phyloP scores from a whole-genome alignment of 768 basidiomycete genomes.

The Cystobasidium onofrii region DNA sequence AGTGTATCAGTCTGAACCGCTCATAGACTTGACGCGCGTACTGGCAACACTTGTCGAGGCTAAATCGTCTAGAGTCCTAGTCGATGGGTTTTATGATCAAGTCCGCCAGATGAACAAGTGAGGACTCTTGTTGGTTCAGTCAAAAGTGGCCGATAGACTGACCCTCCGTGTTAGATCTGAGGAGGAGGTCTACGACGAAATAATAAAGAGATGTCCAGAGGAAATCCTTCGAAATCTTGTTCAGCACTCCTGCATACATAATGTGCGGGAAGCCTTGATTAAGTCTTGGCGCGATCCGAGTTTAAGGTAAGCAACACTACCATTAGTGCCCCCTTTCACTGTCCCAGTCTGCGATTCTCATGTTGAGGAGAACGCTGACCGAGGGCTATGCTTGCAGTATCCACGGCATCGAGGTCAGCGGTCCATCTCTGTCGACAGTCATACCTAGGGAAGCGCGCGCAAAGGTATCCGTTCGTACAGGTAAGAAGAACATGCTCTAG shows the following conservation, averaged over 20 bases:
- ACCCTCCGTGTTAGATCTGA: not conserved
- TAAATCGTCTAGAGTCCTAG: slow-evolving; percentile 52
- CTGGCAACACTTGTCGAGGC: slow-evolving; percentile 61
- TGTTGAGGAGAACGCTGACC: too few species aligned
- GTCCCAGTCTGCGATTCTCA: too few species aligned
- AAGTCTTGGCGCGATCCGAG: slow-evolving; percentile 24
- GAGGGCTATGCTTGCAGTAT: slow-evolving; percentile 6
- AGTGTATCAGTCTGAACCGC: slow-evolving; percentile 57
- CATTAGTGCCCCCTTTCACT: too few species aligned
- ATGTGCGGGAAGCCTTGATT: not conserved
- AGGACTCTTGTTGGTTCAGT: slow-evolving; percentile 76
- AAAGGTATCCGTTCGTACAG: slow-evolving; percentile 24
- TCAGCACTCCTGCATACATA: slow-evolving; percentile 16
- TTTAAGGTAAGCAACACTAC: not conserved
- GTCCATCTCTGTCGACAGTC: slow-evolving; percentile 15
- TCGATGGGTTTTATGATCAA: slow-evolving; percentile 69
- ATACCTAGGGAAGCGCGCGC: slow-evolving; percentile 8
- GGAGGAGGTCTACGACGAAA: slow-evolving; percentile 8
- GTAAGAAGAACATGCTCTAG: not conserved
- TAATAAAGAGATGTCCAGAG: not conserved
- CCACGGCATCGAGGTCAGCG: slow-evolving; percentile 17
- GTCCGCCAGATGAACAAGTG: slow-evolving; percentile 56
- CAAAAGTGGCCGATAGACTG: not conserved
- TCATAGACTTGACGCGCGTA: slow-evolving; percentile 83
- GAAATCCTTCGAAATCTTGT: not conserved